Evolutionary conservation across 1,284 basidiomycete genomes (phyloP).

Genomic region (Puccinia horiana): DNA sequence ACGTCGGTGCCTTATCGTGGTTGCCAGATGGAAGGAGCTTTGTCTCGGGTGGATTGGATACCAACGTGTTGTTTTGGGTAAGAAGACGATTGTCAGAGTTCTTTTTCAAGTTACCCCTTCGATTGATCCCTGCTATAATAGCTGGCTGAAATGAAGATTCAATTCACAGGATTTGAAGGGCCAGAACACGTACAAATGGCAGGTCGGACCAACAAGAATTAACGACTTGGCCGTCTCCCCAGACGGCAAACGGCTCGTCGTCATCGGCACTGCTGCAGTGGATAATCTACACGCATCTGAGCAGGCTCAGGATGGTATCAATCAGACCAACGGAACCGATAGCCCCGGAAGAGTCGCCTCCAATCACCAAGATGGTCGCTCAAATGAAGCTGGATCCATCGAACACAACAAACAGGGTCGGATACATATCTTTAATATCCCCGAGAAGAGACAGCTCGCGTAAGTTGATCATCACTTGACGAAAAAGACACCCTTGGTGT

Average conservation of each 20-base stretch:
- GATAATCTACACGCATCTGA: conserved; percentile 26
- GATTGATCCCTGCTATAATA: not conserved
- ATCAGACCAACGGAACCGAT: conserved; percentile 23
- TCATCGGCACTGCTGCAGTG: conserved; percentile 66
- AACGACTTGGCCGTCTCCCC: conserved; percentile 84
- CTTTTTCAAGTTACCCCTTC: not conserved
- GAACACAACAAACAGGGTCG: conserved; percentile 35
- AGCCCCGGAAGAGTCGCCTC: not conserved
- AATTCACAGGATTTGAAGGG: conserved; percentile 70
- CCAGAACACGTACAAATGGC: conserved; percentile 70
- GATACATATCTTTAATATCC: conserved; percentile 48
- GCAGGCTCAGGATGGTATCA: not conserved
- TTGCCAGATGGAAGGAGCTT: conserved; percentile 84
- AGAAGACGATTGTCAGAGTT: conserved; percentile 53
- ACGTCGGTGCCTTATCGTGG: conserved; percentile 83
- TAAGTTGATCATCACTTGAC: not conserved
- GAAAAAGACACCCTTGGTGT: not conserved
- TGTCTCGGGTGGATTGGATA: conserved; percentile 85
- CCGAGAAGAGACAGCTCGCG: conserved; percentile 41
- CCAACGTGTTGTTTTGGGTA: conserved; percentile 85
- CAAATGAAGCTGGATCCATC: conserved; percentile 42
- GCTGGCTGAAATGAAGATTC: not conserved
- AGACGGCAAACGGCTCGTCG: conserved; percentile 78
- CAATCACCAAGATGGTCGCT: conserved; percentile 60
- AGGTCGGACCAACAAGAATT: conserved; percentile 76